Evolutionary conservation across 108 stramenopile genomes (phyloP), one percentile per base, ranked within the genome.

Genomic region (Bacterosira constricta): DNA sequence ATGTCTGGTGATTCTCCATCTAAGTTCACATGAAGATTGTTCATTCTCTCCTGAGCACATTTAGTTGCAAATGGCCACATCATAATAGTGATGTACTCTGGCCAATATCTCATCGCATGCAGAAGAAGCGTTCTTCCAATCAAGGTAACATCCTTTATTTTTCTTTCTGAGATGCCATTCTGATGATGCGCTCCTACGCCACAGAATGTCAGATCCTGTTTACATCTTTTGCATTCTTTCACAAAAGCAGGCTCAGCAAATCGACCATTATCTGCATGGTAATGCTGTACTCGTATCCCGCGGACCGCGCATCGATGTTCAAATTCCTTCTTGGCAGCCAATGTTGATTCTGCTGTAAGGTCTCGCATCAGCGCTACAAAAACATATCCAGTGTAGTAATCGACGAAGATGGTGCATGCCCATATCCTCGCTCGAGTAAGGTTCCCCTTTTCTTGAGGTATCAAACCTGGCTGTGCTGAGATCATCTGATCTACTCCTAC

Each of bases 401-500:
- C 79, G 6, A 84, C 81, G 69, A 88, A 85, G 55, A 81, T 70
- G 4, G 71, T 55, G 3, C 79, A 79, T 10, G 74, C 78, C 59
- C 63, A 67, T 2, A 84, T 83, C 27, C 81, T 34, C 23, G 63
- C 49, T 10, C 46, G 55, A 0, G 83, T 84, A 0, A 80, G 42
- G 30, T 25, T 30, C 4, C 86, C 86, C 37, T 68, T 58, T 36
- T 79, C 36, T 49, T 88, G 83, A 2, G 77, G 80, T 44, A 88
- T 70, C 8, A 84, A 53, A 0, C 85, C 85, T 18, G 83, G 88
- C 21, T 73, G 81, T 20, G 66, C 30, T 9, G 77, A 82, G 0
- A 75, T 74, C 25, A 85, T 41, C 47, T 83, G 81, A 56, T 87
- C 83, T 13, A 84, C 81, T 32, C 68, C 70, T 10, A 83, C 65